phyloP scores from a whole-genome alignment of 2,329 filamentous ascomycete genomes.

The Corynespora cassiicola region DNA sequence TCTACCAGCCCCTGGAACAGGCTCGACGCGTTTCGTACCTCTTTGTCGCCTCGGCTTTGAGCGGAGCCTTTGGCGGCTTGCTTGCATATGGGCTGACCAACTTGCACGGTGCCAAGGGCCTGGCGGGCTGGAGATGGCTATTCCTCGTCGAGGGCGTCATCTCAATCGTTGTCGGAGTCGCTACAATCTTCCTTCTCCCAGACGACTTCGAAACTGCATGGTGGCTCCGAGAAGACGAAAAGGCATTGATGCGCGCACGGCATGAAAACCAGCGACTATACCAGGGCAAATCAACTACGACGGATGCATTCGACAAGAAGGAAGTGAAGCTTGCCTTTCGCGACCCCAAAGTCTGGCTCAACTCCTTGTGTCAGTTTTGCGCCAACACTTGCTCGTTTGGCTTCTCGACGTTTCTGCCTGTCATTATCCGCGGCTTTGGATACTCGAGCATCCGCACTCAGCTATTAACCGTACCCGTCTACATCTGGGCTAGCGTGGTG shows the following conservation, averaged over 20 bases:
- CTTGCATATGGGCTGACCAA: constrained; percentile 50
- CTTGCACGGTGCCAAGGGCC: constrained; percentile 13
- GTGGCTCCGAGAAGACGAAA: constrained; percentile 59
- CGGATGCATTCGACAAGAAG: constrained; percentile 90
- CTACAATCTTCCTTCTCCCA: constrained; percentile 58
- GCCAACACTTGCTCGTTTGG: constrained; percentile 32
- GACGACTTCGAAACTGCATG: constrained; percentile 54
- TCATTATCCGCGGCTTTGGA: constrained; percentile 34
- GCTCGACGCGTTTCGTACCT: constrained; percentile 60
- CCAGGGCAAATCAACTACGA: constrained; percentile 64
- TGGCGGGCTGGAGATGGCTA: constrained; percentile 44
- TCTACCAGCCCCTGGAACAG: constrained; percentile 49
- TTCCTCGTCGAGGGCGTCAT: constrained; percentile 66
- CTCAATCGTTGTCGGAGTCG: constrained; percentile 55
- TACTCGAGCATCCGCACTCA: constrained; percentile 33
- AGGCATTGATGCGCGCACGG: constrained; percentile 57
- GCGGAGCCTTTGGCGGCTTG: constrained; percentile 62
- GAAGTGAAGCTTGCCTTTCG: constrained; percentile 81
- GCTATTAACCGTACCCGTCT: constrained; percentile 39
- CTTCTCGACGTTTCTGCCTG: constrained; percentile 35
- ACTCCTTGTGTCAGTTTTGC: constrained; percentile 56
- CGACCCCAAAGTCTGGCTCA: constrained; percentile 60
- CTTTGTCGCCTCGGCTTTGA: constrained; percentile 59
- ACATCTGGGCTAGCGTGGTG: constrained; percentile 29
- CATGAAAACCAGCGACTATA: constrained; percentile 53